Base-by-base conservation (phyloP, 2,329 filamentous ascomycete species). In the Parafenestella ontariensis region DNA sequence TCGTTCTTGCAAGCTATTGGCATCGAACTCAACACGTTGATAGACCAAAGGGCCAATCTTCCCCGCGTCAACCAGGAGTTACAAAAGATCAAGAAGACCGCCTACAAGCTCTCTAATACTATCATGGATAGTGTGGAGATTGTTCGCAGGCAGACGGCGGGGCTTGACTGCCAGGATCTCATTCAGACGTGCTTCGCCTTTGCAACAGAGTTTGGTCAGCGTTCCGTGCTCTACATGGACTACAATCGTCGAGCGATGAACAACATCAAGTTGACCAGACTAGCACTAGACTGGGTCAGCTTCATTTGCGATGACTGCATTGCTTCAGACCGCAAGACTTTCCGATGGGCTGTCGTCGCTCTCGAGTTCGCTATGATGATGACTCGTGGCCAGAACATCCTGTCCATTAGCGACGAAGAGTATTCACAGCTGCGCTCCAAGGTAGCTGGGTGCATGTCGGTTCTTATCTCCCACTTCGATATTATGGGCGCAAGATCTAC, bases 81-180 rank as follows among this genome's bases (percentile, higher is more conserved):
- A 60, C 94, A 92, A 67, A 96, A 96, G 73, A 96, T 97, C 67
- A 93, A 96, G 68, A 92, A 93, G 73, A 96, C 96, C 2, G 92
- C 94, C 3, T 98, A 96, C 81, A 96, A 96, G 76, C 83, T 99
- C 39, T 96, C 92, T 46, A 98, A 97, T 77, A 92, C 92, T 6
- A 98, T 99, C 77, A 97, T 99, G 92, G 94, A 98, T 76, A 97
- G 92, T 72, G 95, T 99, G 40, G 92, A 96, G 72, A 92, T 91
- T 59, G 95, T 99, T 61, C 86, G 92, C 60, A 88, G 87, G 64
- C 94, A 99, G 76, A 92, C 92, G 1, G 83, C 85, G 52, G 91
- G 89, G 8, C 85, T 94, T 61, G 89, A 95, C 62, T 96, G 94
- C 72, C 92, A 96, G 68, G 95, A 99, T 70, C 85, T 99, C 26